Evolutionary conservation across 768 basidiomycete species (phyloP).

Genomic region (Suillus decipiens): DNA sequence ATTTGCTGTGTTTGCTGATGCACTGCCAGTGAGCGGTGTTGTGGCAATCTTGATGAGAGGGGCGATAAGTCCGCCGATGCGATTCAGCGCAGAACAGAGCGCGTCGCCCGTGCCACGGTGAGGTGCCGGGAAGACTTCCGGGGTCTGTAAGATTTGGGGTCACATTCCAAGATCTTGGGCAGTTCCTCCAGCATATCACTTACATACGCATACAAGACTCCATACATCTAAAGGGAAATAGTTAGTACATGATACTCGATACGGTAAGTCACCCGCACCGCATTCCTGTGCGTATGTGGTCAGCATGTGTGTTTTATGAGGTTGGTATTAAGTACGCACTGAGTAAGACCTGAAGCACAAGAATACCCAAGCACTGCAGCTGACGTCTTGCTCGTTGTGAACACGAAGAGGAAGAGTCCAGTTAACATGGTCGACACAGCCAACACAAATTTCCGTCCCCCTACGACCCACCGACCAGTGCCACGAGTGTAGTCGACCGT

Average conservation of each 20-base stretch:
- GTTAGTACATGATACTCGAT: conserved; percentile 4
- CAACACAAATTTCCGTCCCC: conserved; percentile 51
- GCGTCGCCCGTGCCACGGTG: conserved; percentile 59
- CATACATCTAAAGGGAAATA: conserved; percentile 44
- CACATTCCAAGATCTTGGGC: neutral
- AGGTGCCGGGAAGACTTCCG: conserved; percentile 59
- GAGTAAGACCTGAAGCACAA: conserved; percentile 43
- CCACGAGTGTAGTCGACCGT: conserved; percentile 46
- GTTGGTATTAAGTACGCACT: conserved; percentile 30
- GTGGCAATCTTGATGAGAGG: conserved; percentile 52
- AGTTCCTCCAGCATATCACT: neutral
- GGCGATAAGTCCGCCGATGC: conserved; percentile 47
- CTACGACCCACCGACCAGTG: conserved; percentile 34
- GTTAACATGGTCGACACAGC: conserved; percentile 46
- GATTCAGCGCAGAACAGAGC: conserved; percentile 48
- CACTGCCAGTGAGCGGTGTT: conserved; percentile 33
- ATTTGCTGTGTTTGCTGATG: conserved; percentile 35
- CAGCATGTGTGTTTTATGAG: neutral
- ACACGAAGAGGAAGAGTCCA: conserved; percentile 51
- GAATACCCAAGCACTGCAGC: conserved; percentile 47
- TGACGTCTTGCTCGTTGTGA: conserved; percentile 46
- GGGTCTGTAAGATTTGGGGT: conserved; percentile 33
- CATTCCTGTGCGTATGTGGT: conserved; percentile 29
- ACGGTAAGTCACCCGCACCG: conserved; percentile 27
- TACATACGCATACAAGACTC: conserved; percentile 51